These are phyloP conservation scores for Trichopus zeylanicus DNA, from an alignment of 116 monocot genomes.

Conservation along the genomic window DNA sequence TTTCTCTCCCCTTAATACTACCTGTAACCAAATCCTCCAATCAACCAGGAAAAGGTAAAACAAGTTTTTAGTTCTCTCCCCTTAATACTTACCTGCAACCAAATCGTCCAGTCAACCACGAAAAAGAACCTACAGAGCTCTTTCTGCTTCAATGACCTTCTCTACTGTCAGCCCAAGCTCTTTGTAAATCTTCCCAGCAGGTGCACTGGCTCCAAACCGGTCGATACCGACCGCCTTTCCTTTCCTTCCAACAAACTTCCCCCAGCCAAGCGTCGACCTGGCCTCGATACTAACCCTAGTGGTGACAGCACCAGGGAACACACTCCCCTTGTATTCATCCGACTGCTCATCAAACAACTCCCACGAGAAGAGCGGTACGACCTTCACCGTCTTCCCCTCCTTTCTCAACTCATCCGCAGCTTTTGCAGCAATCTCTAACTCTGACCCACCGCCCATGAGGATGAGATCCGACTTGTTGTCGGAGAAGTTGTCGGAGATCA, in stretches of 20 bases:
- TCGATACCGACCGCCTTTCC: slow-evolving; percentile 90
- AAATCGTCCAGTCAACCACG: not conserved
- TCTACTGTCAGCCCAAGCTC: slow-evolving; percentile 76
- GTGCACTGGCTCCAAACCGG: slow-evolving; percentile 88
- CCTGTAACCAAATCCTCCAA: not conserved
- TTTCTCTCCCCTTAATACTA: no score
- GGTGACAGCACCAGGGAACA: slow-evolving; percentile 54
- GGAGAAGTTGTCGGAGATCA: slow-evolving; percentile 74
- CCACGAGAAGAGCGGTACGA: slow-evolving; percentile 85
- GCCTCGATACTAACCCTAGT: slow-evolving; percentile 88
- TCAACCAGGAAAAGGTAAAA: no score
- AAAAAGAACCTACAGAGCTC: slow-evolving; percentile 29
- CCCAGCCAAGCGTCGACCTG: slow-evolving; percentile 87
- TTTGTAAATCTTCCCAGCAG: slow-evolving; percentile 90
- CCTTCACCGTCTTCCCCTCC: slow-evolving; percentile 71
- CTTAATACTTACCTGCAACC: not conserved
- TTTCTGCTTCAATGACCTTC: slow-evolving; percentile 58
- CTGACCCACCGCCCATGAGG: slow-evolving; percentile 74
- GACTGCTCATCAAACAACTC: slow-evolving; percentile 93
- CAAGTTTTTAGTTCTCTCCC: no score
- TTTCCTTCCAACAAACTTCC: slow-evolving; percentile 55
- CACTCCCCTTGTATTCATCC: slow-evolving; percentile 79
- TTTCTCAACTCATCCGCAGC: slow-evolving; percentile 85
- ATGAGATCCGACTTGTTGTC: slow-evolving; percentile 81
- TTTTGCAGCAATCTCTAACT: slow-evolving; percentile 84